These are phyloP conservation scores for Globisporangium middletonii DNA, from an alignment of 352 stramenopile species.

Conservation along the genomic window DNA sequence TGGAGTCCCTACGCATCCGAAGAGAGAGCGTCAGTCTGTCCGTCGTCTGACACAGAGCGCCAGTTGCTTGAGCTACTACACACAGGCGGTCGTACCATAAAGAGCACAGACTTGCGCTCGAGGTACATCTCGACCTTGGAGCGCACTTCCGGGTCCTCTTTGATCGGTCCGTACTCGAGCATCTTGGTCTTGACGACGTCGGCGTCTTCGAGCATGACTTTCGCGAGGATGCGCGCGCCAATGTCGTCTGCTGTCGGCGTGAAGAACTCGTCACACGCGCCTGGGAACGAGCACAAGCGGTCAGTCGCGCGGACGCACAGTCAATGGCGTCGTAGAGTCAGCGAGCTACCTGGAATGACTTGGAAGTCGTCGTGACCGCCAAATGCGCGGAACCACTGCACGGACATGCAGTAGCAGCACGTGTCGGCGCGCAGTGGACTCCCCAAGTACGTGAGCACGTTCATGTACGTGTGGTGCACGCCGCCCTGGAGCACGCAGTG, in stretches of 20 bases:
- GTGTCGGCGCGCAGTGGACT: constrained; percentile 45
- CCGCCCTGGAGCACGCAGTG: constrained; percentile 72
- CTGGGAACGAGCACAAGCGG: neutral
- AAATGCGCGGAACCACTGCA: constrained; percentile 76
- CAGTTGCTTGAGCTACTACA: constrained; percentile 1
- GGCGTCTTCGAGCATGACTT: constrained; percentile 71
- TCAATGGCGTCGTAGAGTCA: too few relatives aligned
- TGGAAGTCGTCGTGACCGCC: constrained; percentile 64
- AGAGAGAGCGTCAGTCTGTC: neutral
- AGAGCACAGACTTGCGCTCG: constrained; percentile 72
- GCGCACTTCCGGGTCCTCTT: constrained; percentile 76
- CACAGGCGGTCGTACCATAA: constrained; percentile 40
- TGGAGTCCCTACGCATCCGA: constrained; percentile 20
- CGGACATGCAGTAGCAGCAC: constrained; percentile 62
- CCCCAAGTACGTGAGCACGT: constrained; percentile 69
- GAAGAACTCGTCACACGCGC: constrained; percentile 68
- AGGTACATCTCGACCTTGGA: constrained; percentile 85
- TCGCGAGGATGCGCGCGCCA: constrained; percentile 59
- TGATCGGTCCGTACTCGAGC: constrained; percentile 79
- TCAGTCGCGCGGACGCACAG: too few relatives aligned
- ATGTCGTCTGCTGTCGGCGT: constrained; percentile 79
- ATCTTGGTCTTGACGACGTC: constrained; percentile 72
- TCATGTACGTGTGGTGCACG: constrained; percentile 81
- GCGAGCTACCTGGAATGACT: constrained; percentile 29
- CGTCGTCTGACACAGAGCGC: neutral